Conservation (phyloP, 1,284 basidiomycete species). For the Trametes sp. region DNA sequence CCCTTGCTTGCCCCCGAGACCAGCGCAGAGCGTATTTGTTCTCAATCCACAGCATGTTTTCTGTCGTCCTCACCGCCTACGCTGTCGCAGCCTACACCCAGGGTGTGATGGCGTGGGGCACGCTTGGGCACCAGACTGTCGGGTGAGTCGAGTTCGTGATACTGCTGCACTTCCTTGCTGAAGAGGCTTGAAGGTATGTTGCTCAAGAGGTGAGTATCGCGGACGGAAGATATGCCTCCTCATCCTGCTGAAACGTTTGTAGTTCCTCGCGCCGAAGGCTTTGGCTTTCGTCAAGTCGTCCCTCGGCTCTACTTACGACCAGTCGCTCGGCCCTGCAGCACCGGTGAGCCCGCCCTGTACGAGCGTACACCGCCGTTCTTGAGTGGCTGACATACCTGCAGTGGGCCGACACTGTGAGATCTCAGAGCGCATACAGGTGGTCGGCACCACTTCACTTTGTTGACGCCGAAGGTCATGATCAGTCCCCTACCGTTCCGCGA, state of each 20-base stretch:
- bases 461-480: slow-evolving; percentile 22
- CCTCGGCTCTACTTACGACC: slow-evolving; percentile 25
- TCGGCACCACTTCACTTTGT: slow-evolving; percentile 25
- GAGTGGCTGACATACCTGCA: neutral
- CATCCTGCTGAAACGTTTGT: neutral
- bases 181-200: slow-evolving; percentile 15
- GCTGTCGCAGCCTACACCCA: slow-evolving; percentile 3
- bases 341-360: slow-evolving; percentile 12
- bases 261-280: slow-evolving; percentile 29
- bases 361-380: neutral
- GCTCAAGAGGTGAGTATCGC: slow-evolving; percentile 18
- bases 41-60: slow-evolving; percentile 1
- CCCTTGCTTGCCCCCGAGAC: neutral
- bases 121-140: slow-evolving; percentile 26
- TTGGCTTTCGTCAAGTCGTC: slow-evolving; percentile 27
- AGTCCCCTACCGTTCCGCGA: too few relatives aligned
- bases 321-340: slow-evolving; percentile 17
- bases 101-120: slow-evolving; percentile 20
- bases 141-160: slow-evolving; percentile 18
- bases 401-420: slow-evolving; percentile 28
- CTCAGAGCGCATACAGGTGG: slow-evolving; percentile 24
- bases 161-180: neutral
- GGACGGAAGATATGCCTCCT: neutral
- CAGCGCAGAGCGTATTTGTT: neutral
- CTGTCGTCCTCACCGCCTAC: slow-evolving; percentile 1